Base-by-base conservation (phyloP, 345 rosid genomes). In the Eucalyptus cloeziana region DNA sequence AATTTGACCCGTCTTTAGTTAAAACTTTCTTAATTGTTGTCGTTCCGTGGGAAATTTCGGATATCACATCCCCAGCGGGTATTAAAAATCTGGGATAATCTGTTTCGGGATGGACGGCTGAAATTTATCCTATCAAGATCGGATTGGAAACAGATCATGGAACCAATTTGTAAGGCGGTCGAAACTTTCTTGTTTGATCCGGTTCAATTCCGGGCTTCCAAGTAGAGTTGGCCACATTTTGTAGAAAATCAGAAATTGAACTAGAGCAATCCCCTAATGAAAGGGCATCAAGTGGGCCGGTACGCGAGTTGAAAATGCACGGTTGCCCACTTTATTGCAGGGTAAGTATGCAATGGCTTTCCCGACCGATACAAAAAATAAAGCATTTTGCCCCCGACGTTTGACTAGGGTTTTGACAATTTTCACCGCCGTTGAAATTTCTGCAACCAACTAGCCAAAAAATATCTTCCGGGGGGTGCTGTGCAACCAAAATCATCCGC, bases 181-280 rank as follows among this genome's bases (percentile, higher is more conserved):
- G 6, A 0, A 8, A 9, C 10, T 17, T 69, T 69, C 2, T 17
- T 7, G 0, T 0, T 67, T 15, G 30, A 62, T 13, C 0, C 0
- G 33, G 17, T 62, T 13, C 33, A 14, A 30, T 30, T 62, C 1
- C 9, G 13, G 16, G 33, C n/a, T 62, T 30, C 0, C 9, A 0
- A 13, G 16, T 58, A 58, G n/a, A 27, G 30, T 60, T 60, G 33
- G 8, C 3, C 17, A 30, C 14, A 11, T 30, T 62, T 3, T 8
- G 33, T 62, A 62, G 0, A 64, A 8, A 15, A 31, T 67, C 4
- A 7, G 21, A 31, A 30, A 64, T 64, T 7, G 9, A 30, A 67
- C 10, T 9, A 5, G 10, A 67, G 17, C 22, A 13, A 16, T 69
- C 11, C 37, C 43, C 80, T 8, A 31, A 64, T n/a, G 21, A n/a